Evolutionary conservation across 177 flowering plant species (phyloP).

Genomic region (Vitis hybrid): DNA sequence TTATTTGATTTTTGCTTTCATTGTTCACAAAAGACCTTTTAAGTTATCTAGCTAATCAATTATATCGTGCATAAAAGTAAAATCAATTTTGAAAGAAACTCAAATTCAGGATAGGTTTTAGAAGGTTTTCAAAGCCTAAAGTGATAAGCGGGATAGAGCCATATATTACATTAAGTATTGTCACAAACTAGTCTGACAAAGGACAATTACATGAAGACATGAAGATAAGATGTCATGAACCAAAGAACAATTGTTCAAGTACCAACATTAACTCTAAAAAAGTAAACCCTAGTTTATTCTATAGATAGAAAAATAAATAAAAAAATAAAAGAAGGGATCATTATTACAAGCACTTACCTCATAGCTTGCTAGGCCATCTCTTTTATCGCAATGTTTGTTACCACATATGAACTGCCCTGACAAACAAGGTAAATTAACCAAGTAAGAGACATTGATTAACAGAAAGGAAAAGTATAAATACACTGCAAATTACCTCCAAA

Average conservation of each 20-base stretch:
- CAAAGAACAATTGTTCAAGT: background rate
- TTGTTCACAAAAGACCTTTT: no score
- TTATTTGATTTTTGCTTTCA: no score
- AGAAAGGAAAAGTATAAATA: background rate
- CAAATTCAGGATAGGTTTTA: no score
- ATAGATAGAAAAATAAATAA: background rate
- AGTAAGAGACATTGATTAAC: background rate
- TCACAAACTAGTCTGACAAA: background rate
- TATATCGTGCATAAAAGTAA: no score
- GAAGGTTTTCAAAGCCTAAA: no score
- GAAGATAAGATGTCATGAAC: background rate
- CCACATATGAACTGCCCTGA: slow-evolving; percentile 98
- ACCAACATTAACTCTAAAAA: no score
- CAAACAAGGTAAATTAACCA: slow-evolving; percentile 22
- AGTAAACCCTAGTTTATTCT: background rate
- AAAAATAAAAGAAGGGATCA: background rate
- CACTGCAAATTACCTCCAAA: no score
- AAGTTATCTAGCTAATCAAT: no score
- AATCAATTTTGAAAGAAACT: no score
- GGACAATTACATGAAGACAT: background rate
- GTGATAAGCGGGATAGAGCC: no score
- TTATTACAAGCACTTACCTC: slow-evolving; percentile 54
- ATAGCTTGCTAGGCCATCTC: slow-evolving; percentile 77
- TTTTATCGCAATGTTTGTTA: slow-evolving; percentile 78
- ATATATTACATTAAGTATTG: background rate